Evolutionary conservation across 352 stramenopile genomes (phyloP).

Genomic region (Globisporangium okanoganense): DNA sequence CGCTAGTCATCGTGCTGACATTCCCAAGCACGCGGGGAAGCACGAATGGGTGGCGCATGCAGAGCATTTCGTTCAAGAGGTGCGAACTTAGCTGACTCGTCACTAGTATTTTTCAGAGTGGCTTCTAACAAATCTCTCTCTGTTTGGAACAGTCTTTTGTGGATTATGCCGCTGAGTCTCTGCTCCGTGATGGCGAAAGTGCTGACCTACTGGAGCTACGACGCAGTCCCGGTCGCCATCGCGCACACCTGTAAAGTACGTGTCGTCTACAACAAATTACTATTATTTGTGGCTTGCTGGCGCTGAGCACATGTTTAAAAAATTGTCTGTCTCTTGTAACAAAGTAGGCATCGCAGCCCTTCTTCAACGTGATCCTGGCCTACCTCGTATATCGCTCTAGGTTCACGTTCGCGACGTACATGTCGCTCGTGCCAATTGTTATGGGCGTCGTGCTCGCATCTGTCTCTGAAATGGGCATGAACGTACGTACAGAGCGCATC

Average conservation of each 20-base stretch:
- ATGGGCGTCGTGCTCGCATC: constrained; percentile 78
- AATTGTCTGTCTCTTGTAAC: not conserved
- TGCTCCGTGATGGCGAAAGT: constrained; percentile 79
- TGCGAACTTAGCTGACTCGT: constrained; percentile 3
- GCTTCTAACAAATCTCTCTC: not conserved
- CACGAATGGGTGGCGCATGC: constrained; percentile 53
- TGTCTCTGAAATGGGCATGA: constrained; percentile 86
- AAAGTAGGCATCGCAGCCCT: constrained; percentile 62
- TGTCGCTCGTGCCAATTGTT: constrained; percentile 80
- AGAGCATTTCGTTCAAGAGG: constrained; percentile 49
- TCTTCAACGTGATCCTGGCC: constrained; percentile 85
- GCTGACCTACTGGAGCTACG: constrained; percentile 88
- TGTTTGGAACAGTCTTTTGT: constrained; percentile 42
- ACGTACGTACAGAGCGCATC: constrained; percentile 21
- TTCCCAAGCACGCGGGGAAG: constrained; percentile 45
- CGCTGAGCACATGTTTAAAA: not conserved
- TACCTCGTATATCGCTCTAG: constrained; percentile 70
- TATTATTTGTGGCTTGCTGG: not conserved
- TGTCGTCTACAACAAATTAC: not conserved
- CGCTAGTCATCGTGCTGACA: constrained; percentile 66
- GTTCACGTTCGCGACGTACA: constrained; percentile 70
- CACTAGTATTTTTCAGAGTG: not conserved
- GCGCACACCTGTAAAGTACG: constrained; percentile 78
- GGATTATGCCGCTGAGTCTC: constrained; percentile 76
- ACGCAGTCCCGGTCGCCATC: constrained; percentile 78